These are phyloP conservation scores for Ophiostoma pallidulum DNA, from an alignment of 2,329 filamentous ascomycete species.

Conservation along the genomic window DNA sequence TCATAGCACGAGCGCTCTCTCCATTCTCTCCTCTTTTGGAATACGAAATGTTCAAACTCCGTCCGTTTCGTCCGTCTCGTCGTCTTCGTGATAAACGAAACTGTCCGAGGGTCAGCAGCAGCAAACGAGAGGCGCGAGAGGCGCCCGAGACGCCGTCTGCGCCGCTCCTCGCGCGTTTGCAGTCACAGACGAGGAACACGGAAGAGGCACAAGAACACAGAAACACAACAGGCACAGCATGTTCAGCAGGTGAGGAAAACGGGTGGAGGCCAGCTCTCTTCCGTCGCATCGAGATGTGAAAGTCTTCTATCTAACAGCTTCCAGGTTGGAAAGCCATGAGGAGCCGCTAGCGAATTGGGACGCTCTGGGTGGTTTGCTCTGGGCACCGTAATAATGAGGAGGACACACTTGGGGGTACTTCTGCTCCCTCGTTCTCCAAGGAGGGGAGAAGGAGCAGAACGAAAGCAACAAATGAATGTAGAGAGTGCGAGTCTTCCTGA, in stretches of 20 bases:
- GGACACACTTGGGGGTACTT: constrained; percentile 57
- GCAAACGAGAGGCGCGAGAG: neutral
- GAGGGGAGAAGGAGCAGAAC: neutral
- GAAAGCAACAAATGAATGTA: constrained; percentile 13
- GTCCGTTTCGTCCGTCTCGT: too few species aligned
- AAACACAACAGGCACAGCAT: too few species aligned
- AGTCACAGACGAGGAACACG: neutral
- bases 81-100: neutral
- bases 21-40: too few species aligned
- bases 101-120: neutral
- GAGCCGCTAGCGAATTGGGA: constrained; percentile 99
- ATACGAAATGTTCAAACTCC: too few species aligned
- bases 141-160: neutral
- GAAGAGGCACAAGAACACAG: too few species aligned
- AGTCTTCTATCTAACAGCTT: constrained; percentile 21
- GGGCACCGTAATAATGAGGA: constrained; percentile 87
- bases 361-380: constrained; percentile 59
- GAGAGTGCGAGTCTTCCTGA: constrained; percentile 38
- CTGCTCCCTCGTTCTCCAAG: neutral
- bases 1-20: too few species aligned
- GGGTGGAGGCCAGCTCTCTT: too few species aligned
- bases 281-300: too few species aligned
- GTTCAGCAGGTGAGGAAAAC: too few species aligned
- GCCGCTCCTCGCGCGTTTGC: neutral
- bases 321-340: constrained; percentile 32